These are phyloP conservation scores for Parastagonospora nodorum DNA, from an alignment of 2,329 filamentous ascomycete genomes.

Conservation along the genomic window DNA sequence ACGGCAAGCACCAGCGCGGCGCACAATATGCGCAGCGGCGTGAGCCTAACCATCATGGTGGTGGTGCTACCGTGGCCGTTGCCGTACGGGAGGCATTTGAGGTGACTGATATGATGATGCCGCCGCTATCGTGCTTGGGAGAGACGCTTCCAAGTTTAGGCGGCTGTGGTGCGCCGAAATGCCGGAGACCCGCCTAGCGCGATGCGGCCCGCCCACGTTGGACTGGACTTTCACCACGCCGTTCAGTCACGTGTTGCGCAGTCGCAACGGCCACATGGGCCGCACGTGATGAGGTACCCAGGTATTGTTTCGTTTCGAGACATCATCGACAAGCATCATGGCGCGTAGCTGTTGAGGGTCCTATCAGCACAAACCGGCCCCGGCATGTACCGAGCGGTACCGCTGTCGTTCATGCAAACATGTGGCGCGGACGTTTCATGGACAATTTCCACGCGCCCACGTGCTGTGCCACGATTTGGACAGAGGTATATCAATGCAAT, in stretches of 20 bases:
- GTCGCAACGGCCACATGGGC: no score
- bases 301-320: no score
- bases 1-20: constrained; percentile 28
- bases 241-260: no score
- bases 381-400: not conserved
- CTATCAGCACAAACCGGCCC: not conserved
- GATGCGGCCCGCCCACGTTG: not conserved
- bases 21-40: constrained; percentile 41
- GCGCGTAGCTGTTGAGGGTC: not conserved
- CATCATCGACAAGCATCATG: not conserved
- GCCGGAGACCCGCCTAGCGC: not conserved
- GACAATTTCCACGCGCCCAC: constrained; percentile 9
- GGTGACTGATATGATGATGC: not conserved
- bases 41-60: constrained; percentile 44
- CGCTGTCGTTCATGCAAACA: constrained; percentile 6
- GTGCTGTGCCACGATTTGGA: constrained; percentile 16
- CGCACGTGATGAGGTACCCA: no score
- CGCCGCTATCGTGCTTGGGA: constrained; percentile 15
- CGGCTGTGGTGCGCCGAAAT: no score
- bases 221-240: no score
- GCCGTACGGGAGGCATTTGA: not conserved
- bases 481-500: not conserved
- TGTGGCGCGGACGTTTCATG: constrained; percentile 10
- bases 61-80: constrained; percentile 14
- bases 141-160: not conserved